Conservation (phyloP, 208 protist species). For the Acanthamoeba healyi region DNA sequence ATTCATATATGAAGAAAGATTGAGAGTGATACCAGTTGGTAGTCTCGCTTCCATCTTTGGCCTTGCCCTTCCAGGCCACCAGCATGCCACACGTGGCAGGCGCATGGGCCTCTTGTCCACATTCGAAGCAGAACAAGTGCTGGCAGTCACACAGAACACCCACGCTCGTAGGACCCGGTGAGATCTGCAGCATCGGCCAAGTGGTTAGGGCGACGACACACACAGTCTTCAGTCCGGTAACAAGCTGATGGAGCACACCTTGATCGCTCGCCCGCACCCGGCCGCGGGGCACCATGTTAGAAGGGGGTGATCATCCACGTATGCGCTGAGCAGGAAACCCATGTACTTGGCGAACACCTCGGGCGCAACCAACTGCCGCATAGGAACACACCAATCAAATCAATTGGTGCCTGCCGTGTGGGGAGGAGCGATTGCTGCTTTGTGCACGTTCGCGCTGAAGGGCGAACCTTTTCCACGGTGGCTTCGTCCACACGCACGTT, state of each 20-base stretch:
- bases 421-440: no score
- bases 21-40: conserved; percentile 60
- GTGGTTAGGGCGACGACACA: not conserved
- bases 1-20: no score
- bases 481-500: conserved; percentile 52
- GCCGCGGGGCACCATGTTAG: conserved; percentile 37
- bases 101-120: conserved; percentile 47
- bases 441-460: no score
- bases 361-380: conserved; percentile 2
- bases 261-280: conserved; percentile 27
- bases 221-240: not conserved
- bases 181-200: not conserved
- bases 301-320: conserved; percentile 51
- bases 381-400: no score
- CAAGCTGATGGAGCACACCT: not conserved
- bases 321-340: conserved; percentile 24
- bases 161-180: conserved; percentile 3
- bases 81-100: conserved; percentile 52
- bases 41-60: conserved; percentile 42
- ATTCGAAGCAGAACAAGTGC: conserved; percentile 62
- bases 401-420: no score
- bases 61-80: conserved; percentile 51
- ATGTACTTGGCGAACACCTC: conserved; percentile 65
- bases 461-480: conserved; percentile 32
- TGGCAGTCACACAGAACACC: conserved; percentile 23